A percentile compares a stretch with the other conserved stretches of the same genome.
These are phyloP conservation scores for Inosperma sp. DNA, from an alignment of 768 basidiomycete genomes.

Conservation along the genomic window DNA sequence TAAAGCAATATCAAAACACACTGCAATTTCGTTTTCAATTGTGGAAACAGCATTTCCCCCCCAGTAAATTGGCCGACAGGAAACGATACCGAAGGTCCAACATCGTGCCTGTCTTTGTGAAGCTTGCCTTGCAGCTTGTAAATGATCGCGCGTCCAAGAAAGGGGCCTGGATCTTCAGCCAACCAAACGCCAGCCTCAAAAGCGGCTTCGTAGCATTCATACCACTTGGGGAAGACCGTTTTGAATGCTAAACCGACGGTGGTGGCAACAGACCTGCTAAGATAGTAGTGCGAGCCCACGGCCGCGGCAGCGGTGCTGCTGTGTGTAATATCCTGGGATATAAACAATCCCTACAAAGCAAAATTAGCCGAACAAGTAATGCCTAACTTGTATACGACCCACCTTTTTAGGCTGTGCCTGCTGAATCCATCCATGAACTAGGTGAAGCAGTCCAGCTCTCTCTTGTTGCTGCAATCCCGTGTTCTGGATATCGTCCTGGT, in stretches of 20 bases:
- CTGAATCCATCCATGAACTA: background rate
- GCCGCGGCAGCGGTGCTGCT: background rate
- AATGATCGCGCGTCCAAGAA: background rate
- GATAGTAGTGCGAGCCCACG: background rate
- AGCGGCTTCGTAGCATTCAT: background rate
- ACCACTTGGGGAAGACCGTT: background rate
- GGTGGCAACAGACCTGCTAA: background rate
- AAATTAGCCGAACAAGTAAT: too few species aligned
- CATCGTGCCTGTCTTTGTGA: slow-evolving; percentile 1
- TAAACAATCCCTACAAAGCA: background rate
- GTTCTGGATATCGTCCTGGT: background rate
- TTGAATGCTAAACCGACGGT: background rate
- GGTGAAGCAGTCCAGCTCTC: background rate
- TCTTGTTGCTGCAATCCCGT: background rate
- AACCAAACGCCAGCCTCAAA: slow-evolving; percentile 6
- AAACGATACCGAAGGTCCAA: background rate
- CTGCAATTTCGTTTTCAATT: background rate
- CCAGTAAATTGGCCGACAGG: slow-evolving; percentile 3
- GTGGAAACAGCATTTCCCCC: background rate
- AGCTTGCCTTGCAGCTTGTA: slow-evolving; percentile 2
- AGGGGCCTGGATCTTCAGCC: background rate
- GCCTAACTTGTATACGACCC: too few species aligned
- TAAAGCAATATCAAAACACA: background rate
- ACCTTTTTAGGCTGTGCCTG: background rate
- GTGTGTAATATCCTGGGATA: background rate